Evolutionary conservation across 495 filamentous ascomycete genomes (phyloP).

Genomic region (Friedmanniomyces endolithicus): DNA sequence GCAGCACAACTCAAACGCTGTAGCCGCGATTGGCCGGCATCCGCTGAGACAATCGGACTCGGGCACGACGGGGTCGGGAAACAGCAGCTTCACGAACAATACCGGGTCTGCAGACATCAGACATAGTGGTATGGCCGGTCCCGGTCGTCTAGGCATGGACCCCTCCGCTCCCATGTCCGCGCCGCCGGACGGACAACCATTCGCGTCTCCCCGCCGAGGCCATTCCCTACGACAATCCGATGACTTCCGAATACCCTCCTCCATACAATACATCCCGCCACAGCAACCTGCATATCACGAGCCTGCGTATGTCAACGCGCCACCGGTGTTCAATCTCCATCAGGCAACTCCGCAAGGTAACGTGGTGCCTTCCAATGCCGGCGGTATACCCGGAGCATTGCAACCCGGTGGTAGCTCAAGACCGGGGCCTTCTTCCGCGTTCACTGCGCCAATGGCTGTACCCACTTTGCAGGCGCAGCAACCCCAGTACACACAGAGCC

Average conservation of each 20-base stretch:
- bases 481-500: conserved; percentile 42
- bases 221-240: conserved; percentile 46
- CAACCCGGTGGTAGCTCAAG: conserved; percentile 51
- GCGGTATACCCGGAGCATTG: conserved; percentile 52
- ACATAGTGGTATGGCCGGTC: conserved; percentile 3
- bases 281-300: conserved; percentile 35
- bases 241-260: conserved; percentile 64
- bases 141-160: conserved; percentile 5
- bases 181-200: conserved; percentile 36
- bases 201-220: conserved; percentile 43
- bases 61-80: conserved; percentile 8
- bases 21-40: neutral
- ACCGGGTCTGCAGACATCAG: neutral
- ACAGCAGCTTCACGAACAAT: conserved; percentile 10
- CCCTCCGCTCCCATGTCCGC: conserved; percentile 25
- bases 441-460: conserved; percentile 55
- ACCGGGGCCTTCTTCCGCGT: conserved; percentile 53
- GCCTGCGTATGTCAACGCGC: conserved; percentile 28
- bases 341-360: conserved; percentile 45
- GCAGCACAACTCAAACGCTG: neutral
- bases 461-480: conserved; percentile 56
- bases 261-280: conserved; percentile 40
- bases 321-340: conserved; percentile 57
- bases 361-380: conserved; percentile 21
- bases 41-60: neutral